A percentile compares a stretch with the other conserved stretches of the same genome.
Evolutionary conservation across 1,284 basidiomycete genomes (phyloP).

Genomic region (Cryptococcus floricola): DNA sequence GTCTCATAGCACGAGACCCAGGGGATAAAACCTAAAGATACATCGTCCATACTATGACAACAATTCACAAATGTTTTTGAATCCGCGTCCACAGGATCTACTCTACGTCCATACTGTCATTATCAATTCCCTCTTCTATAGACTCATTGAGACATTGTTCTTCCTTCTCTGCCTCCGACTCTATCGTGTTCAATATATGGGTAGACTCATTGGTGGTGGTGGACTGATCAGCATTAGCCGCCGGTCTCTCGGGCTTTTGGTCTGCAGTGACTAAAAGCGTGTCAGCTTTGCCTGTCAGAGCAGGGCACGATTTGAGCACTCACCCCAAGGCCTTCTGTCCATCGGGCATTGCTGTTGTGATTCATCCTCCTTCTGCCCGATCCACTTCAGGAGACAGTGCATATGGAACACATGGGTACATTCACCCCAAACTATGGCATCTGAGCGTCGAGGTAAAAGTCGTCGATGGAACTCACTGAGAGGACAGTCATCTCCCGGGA

Average conservation of each 20-base stretch:
- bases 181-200: background rate
- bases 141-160: constrained; percentile 8
- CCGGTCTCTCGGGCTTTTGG: background rate
- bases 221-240: background rate
- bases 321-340: constrained; percentile 87
- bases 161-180: background rate
- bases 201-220: background rate
- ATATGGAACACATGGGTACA: constrained; percentile 93
- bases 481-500: constrained; percentile 94
- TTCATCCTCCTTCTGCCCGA: constrained; percentile 63
- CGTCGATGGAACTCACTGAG: constrained; percentile 61
- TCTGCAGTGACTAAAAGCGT: background rate
- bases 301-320: constrained; percentile 39
- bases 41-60: background rate
- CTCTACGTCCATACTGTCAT: constrained; percentile 21
- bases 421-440: constrained; percentile 73
- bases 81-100: background rate
- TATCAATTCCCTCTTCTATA: constrained; percentile 4
- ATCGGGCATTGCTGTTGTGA: constrained; percentile 92
- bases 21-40: too few relatives aligned
- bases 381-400: constrained; percentile 94
- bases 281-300: background rate
- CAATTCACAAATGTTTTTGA: background rate
- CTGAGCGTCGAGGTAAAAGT: background rate
- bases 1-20: too few relatives aligned